A percentile compares a stretch with the other conserved stretches of the same genome.
Conservation (phyloP, 2,329 filamentous ascomycete species). For the Talaromyces sp. region DNA sequence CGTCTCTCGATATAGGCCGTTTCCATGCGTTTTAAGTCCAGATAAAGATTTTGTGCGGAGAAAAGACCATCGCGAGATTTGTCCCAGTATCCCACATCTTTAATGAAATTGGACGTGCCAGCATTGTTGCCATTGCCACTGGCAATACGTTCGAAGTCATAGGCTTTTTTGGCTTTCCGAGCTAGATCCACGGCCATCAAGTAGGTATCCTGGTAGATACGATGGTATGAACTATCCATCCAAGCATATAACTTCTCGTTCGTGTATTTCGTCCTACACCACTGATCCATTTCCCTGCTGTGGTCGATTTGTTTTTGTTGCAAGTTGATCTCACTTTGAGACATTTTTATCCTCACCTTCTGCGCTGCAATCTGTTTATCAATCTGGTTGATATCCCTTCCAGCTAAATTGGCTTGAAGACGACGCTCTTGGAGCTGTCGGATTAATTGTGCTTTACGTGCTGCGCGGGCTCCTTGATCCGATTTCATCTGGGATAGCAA, state of each 20-base stretch:
- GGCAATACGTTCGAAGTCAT: conserved; percentile 20
- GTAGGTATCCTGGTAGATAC: conserved; percentile 23
- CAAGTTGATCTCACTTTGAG: conserved; percentile 20
- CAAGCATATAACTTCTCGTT: conserved; percentile 28
- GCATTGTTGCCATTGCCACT: not conserved
- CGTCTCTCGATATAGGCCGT: conserved; percentile 19
- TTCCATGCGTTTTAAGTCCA: conserved; percentile 24
- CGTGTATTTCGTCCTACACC: conserved; percentile 27
- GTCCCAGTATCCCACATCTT: conserved; percentile 26
- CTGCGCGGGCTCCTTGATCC: not conserved
- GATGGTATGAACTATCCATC: conserved; percentile 16
- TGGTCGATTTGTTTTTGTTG: conserved; percentile 21
- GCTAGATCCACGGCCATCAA: conserved; percentile 15
- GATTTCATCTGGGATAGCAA: not conserved
- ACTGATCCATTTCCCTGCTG: conserved; percentile 19
- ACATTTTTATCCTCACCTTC: conserved; percentile 14
- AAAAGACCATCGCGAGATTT: conserved; percentile 22
- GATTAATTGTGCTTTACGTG: conserved; percentile 8
- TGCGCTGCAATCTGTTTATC: conserved; percentile 24
- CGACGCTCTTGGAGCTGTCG: conserved; percentile 25
- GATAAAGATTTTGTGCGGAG: conserved; percentile 23
- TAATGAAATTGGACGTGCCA: conserved; percentile 13
- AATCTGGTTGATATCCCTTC: conserved; percentile 25
- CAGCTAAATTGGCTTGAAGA: conserved; percentile 24
- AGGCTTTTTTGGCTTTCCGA: conserved; percentile 22